Evolutionary conservation across 176 grass and related monocot genomes (phyloP).

Genomic region (Carex pumila): DNA sequence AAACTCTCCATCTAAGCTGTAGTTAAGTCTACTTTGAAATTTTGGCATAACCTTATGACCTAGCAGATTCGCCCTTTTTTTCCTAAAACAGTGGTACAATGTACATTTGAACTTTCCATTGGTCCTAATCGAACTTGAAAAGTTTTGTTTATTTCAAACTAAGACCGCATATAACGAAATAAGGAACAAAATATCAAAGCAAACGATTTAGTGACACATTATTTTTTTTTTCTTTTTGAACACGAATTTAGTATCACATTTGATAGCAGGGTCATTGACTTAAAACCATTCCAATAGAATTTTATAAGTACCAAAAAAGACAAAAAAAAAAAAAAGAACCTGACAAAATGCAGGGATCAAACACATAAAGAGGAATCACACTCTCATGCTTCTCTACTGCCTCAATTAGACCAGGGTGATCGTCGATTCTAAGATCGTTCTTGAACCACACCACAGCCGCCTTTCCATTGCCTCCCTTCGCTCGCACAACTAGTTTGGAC

Average conservation of each 20-base stretch:
- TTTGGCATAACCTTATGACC: not conserved
- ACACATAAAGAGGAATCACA: slow-evolving; percentile 85
- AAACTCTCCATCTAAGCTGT: not conserved
- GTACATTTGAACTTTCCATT: not conserved
- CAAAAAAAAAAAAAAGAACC: slow-evolving; percentile 19
- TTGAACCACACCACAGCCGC: slow-evolving; percentile 91
- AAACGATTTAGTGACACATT: not conserved
- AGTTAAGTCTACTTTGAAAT: not conserved
- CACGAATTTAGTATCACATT: not conserved
- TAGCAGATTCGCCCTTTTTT: not conserved
- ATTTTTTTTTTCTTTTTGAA: not conserved
- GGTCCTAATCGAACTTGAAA: not conserved
- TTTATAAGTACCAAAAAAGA: not conserved
- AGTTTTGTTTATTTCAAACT: not conserved
- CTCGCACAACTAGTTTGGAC: not conserved
- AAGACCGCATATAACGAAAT: not conserved
- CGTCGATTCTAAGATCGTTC: slow-evolving; percentile 84
- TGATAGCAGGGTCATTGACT: too few species aligned
- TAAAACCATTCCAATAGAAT: not conserved
- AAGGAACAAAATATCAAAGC: not conserved
- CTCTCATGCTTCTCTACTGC: slow-evolving; percentile 38
- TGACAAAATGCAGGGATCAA: slow-evolving; percentile 72
- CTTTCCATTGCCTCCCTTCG: slow-evolving; percentile 6
- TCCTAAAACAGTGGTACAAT: not conserved
- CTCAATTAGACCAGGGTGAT: slow-evolving; percentile 66